These are phyloP conservation scores for Uronychia binucleata DNA, from an alignment of 73 alveolate genomes.

Conservation along the genomic window DNA sequence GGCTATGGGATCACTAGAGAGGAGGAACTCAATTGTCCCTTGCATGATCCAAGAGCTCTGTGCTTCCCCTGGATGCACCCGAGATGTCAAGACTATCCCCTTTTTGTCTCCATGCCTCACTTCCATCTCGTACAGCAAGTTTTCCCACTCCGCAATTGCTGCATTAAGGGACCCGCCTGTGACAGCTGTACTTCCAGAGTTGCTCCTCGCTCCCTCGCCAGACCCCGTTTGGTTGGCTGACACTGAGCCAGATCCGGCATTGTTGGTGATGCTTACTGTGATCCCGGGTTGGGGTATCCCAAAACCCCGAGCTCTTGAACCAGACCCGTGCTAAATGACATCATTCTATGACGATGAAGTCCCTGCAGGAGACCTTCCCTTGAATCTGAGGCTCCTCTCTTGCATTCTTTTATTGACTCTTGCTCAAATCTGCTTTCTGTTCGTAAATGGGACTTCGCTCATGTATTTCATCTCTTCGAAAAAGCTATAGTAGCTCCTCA, in stretches of 20 bases:
- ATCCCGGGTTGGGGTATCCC: neutral
- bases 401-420: neutral
- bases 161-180: neutral
- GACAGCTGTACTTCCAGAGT: neutral
- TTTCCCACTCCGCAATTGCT: neutral
- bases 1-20: constrained; percentile 78
- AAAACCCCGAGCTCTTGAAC: neutral
- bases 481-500: neutral
- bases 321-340: neutral
- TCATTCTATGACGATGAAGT: neutral
- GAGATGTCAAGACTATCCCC: constrained; percentile 57
- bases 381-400: neutral
- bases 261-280: neutral
- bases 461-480: neutral
- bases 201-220: neutral
- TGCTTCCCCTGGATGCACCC: constrained; percentile 96
- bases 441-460: neutral
- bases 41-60: constrained; percentile 80
- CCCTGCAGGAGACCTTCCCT: neutral
- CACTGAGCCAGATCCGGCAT: too few species aligned
- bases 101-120: neutral
- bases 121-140: neutral
- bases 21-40: constrained; percentile 85
- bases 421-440: neutral
- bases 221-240: neutral